A percentile compares a stretch with the other conserved stretches of the same genome.
phyloP scores from a whole-genome alignment of 805 yeast genomes.

The Brettanomyces sp. region DNA sequence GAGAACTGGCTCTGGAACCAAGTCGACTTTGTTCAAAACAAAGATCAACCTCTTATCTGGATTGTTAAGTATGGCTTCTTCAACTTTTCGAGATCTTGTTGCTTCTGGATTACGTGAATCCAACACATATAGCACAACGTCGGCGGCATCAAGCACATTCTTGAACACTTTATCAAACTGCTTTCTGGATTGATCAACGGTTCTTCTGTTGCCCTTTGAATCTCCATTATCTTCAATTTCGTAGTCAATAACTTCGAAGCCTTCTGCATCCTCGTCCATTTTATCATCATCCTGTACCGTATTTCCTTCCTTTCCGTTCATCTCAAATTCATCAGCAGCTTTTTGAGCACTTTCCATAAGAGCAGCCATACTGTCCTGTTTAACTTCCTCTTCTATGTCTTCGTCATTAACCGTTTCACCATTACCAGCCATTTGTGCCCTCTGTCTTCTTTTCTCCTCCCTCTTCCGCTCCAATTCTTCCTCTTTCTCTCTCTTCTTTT shows the following conservation, averaged over 20 bases:
- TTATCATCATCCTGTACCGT: conserved; percentile 39
- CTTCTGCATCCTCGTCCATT: conserved; percentile 38
- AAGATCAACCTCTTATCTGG: conserved; percentile 79
- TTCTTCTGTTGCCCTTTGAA: conserved; percentile 28
- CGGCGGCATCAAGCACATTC: conserved; percentile 85
- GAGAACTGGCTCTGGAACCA: conserved; percentile 78
- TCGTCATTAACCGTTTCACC: conserved; percentile 30
- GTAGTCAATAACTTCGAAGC: conserved; percentile 35
- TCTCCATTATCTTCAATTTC: conserved; percentile 17
- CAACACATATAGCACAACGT: conserved; percentile 83
- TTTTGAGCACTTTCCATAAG: conserved; percentile 81
- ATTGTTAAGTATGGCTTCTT: conserved; percentile 74
- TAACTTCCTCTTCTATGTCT: conserved; percentile 28
- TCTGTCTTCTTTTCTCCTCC: conserved; percentile 11
- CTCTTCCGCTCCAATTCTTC: conserved; percentile 42
- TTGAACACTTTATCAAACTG: conserved; percentile 93
- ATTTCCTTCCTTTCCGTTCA: no score
- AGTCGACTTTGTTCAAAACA: conserved; percentile 84
- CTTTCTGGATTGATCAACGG: conserved; percentile 68
- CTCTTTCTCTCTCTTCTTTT: conserved; percentile 41
- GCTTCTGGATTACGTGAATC: conserved; percentile 97
- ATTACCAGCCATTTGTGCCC: conserved; percentile 24
- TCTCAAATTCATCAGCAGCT: conserved; percentile 66
- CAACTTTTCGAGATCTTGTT: conserved; percentile 86
- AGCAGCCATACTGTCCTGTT: conserved; percentile 58